Evolutionary conservation across 129 eudicot species (phyloP), one percentile per base, ranked within the genome.

Genomic region (Flaveria sonorensis): DNA sequence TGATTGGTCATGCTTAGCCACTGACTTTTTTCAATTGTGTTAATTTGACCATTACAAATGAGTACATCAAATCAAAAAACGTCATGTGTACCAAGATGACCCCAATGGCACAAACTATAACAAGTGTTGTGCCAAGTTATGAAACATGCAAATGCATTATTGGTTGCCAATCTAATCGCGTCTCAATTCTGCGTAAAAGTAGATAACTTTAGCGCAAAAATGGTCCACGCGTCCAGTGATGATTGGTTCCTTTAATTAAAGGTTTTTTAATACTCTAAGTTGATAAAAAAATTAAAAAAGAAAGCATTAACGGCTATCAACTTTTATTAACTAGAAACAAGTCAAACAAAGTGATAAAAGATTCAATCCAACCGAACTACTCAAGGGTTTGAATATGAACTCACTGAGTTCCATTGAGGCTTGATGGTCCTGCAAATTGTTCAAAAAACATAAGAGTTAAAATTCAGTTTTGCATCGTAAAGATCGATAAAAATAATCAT

Each of bases 321-420:
- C 47, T 59, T 52, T 13, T 11, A 32, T 52, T 0, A 19, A 20
- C 40, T 36, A 20, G 50, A 64, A 67, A 52, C 11, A 40, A 39
- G 8, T 55, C 52, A 52, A 77, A 36, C 64, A 52, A 77, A 67
- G 23, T 9, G 30, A 53, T 68, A 68, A 68, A 52, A 32, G 81
- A 62, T 55, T 30, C 20, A 61, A 60, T 68, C 19, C 48, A 75
- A 71, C 76, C 53, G 36, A n/a, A 32, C 67, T 16, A 36, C 40
- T 16, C 16, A 68, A 19, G 62, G 28, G 24, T 56, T 56, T 19
- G 28, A 63, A 71, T 72, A 63, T 36, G 43, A 48, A 88, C 98
- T 93, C 74, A 93, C 98, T 47, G 97, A 87, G 78, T 90, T 93
- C 98, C 98, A 93, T 70, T 67, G 77, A 56, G 98, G 98, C 83